Conservation (phyloP, 352 stramenopile genomes). For the Plasmopara halstedii region DNA sequence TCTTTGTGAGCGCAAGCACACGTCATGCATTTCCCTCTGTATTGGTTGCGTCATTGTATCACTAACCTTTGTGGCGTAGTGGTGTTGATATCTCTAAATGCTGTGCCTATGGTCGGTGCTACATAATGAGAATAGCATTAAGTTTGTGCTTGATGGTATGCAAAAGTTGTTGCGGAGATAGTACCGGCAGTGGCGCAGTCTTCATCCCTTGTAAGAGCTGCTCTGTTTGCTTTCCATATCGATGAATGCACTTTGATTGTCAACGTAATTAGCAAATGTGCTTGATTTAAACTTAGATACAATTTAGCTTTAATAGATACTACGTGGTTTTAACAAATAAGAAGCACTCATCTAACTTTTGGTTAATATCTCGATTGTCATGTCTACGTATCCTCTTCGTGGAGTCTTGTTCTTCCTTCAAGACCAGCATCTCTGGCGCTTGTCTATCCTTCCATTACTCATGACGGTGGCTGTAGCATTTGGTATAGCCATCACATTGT, state of each 20-base stretch:
- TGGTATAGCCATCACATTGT: constrained; percentile 31
- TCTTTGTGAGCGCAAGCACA: constrained; percentile 34
- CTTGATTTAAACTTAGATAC: too few relatives aligned
- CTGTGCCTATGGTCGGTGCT: constrained; percentile 45
- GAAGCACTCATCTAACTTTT: background rate
- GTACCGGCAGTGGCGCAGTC: constrained; percentile 47
- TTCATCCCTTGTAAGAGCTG: constrained; percentile 58
- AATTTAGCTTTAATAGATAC: background rate
- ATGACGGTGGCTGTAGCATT: constrained; percentile 40
- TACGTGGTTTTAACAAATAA: background rate
- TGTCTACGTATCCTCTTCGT: constrained; percentile 35
- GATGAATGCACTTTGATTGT: too few relatives aligned
- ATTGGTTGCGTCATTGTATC: constrained; percentile 35
- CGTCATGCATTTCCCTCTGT: constrained; percentile 33
- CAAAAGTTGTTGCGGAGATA: constrained; percentile 45
- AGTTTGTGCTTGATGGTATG: constrained; percentile 50
- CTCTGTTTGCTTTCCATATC: constrained; percentile 44
- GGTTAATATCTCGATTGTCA: constrained; percentile 1
- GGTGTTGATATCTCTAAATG: constrained; percentile 41
- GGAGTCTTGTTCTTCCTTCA: constrained; percentile 38
- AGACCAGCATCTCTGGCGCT: constrained; percentile 35
- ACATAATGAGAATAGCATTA: constrained; percentile 27
- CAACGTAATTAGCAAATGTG: too few relatives aligned
- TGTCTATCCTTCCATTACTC: constrained; percentile 36
- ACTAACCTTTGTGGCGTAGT: constrained; percentile 36